Conservation (phyloP, 768 basidiomycete species). For the Boletus rufocinnamomeus region DNA sequence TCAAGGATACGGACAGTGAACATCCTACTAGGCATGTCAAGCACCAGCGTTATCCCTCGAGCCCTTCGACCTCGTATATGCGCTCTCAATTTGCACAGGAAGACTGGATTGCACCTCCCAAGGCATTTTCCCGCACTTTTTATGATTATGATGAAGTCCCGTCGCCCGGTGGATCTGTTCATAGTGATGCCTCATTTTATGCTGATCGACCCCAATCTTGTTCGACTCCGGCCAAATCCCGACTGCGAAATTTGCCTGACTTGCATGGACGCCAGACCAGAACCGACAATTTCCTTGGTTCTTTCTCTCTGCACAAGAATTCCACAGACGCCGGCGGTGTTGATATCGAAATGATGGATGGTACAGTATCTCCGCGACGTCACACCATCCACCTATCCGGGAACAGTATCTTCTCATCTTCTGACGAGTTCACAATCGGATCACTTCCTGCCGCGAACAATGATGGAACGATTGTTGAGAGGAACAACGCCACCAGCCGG, state of each 20-base stretch:
- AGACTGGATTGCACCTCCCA: conserved; percentile 18
- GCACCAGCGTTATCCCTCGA: conserved; percentile 23
- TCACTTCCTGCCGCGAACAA: conserved; percentile 4
- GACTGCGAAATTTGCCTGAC: conserved; percentile 2
- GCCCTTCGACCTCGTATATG: conserved; percentile 33
- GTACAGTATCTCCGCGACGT: not conserved
- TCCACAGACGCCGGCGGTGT: not conserved
- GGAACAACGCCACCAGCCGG: not conserved
- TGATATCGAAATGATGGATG: conserved; percentile 29
- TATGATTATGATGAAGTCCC: not conserved
- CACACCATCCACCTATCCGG: conserved; percentile 23
- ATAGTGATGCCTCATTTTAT: conserved; percentile 22
- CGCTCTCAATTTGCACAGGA: conserved; percentile 17
- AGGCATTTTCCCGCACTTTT: conserved; percentile 4
- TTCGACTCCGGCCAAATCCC: conserved; percentile 28
- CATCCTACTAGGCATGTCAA: conserved; percentile 13
- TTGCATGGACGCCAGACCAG: not conserved
- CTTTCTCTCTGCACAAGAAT: not conserved
- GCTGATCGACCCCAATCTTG: conserved; percentile 23
- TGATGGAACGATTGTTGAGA: not conserved
- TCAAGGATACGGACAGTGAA: conserved; percentile 17
- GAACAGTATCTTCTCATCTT: conserved; percentile 35
- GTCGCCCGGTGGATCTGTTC: conserved; percentile 9
- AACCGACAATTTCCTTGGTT: not conserved
- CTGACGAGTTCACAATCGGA: conserved; percentile 29